Base-by-base conservation (phyloP, 768 basidiomycete species). In the Suillus subalutaceus region DNA sequence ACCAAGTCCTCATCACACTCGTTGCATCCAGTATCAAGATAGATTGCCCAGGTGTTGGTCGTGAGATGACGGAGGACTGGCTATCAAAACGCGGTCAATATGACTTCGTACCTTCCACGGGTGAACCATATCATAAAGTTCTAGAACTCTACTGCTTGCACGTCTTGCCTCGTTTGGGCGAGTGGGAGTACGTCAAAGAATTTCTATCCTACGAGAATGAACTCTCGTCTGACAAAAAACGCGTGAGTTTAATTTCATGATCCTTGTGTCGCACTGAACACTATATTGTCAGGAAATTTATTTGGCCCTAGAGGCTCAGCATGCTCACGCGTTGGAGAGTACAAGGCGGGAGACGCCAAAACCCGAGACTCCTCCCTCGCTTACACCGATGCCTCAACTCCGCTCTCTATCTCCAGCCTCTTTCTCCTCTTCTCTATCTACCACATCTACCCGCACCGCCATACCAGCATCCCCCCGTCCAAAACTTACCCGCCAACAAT, bases 61-160 rank as follows among this genome's bases (percentile, higher is more conserved):
- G 90, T 23, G 79, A 81, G n/a, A 86, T 94, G 57, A 84, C 88
- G 26, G 93, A 95, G 73, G 88, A 93, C 56, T 95, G 93, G 93
- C 79, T 95, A 26, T 86, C 88, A 4, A 81, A 81, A 52, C 79
- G 90, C 46, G 82, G 83, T 23, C 81, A 82, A 41, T 76, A 76
- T 13, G 74, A 76, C 52, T 66, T 63, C 41, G 40, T 68, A 32
- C 60, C 68, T 8, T 72, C 79, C 0, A 79, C 80, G 2, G 81
- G 75, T 12, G 85, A 86, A 58, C 88, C 85, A 23, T 94, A 94
- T 70, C 86, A 85, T 64, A 92, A 90, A 72, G 84, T 93, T 10
- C 72, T 94, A 60, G 92, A 93, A 68, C 75, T 92, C 15, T 95
- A 94, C 75, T 88, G 87, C 70, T 79, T 93, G 18, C 87, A 90